A percentile compares a stretch with the other conserved stretches of the same genome.
Conservation (phyloP, 345 rosid species). For the Murraya paniculata region DNA sequence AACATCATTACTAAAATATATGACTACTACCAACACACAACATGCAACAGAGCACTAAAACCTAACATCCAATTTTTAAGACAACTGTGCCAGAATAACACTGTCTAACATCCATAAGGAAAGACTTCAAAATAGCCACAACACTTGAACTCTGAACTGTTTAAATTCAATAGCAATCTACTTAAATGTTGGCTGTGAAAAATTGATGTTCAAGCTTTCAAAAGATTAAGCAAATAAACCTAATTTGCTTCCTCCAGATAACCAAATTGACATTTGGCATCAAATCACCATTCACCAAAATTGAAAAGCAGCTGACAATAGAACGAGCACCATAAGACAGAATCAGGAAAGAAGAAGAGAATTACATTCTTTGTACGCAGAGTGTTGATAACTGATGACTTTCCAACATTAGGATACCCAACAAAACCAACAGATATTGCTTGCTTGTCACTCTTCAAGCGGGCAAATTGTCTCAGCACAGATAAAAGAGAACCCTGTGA, state of each 20-base stretch:
- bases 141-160: neutral
- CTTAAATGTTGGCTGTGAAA: neutral
- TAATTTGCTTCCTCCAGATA: neutral
- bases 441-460: conserved; percentile 90
- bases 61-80: neutral
- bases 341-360: neutral
- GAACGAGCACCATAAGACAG: neutral
- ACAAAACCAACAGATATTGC: conserved; percentile 93
- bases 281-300: neutral
- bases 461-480: conserved; percentile 85
- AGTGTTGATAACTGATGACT: conserved; percentile 94
- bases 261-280: neutral
- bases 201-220: neutral
- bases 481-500: conserved; percentile 88
- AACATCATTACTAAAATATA: neutral
- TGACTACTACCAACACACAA: neutral
- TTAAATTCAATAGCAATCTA: neutral
- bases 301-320: neutral
- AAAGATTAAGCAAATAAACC: neutral
- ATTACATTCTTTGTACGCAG: conserved; percentile 86
- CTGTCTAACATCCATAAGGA: no score
- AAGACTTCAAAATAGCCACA: neutral
- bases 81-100: neutral
- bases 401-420: conserved; percentile 98
- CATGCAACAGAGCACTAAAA: neutral